A percentile compares a stretch with the other conserved stretches of the same genome.
phyloP scores from a whole-genome alignment of 345 rosid species.

The Linum lewisii region DNA sequence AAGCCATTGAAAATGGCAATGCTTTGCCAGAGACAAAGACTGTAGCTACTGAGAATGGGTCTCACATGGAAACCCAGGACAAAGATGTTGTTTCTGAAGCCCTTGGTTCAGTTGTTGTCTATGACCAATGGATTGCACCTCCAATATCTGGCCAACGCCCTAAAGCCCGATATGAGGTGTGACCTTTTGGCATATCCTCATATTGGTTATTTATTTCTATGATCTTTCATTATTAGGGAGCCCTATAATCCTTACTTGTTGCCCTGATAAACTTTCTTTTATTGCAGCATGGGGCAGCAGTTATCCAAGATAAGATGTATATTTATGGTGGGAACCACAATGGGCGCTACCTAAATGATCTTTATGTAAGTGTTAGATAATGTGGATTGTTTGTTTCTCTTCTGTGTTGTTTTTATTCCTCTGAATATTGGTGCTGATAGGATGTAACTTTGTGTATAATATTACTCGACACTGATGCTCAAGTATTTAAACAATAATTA shows the following conservation, averaged over 20 bases:
- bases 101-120: constrained; percentile 60
- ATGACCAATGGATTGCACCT: constrained; percentile 88
- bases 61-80: constrained; percentile 59
- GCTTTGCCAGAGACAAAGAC: constrained; percentile 57
- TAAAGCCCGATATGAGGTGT: constrained; percentile 91
- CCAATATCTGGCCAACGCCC: constrained; percentile 74
- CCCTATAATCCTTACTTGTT: constrained; percentile 3
- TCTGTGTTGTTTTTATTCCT: too few species aligned
- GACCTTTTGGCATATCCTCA: neutral
- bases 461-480: too few species aligned
- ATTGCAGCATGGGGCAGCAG: constrained; percentile 86
- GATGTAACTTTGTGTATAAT: too few species aligned
- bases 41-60: constrained; percentile 56
- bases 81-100: constrained; percentile 91
- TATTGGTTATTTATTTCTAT: constrained; percentile 6
- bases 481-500: too few species aligned
- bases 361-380: constrained; percentile 50
- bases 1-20: constrained; percentile 51
- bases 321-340: constrained; percentile 94
- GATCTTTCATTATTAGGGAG: neutral
- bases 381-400: neutral
- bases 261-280: neutral
- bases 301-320: constrained; percentile 87
- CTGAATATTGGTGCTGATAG: neutral
- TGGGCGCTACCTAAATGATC: constrained; percentile 92